Evolutionary conservation across 1,284 basidiomycete genomes (phyloP).

Genomic region (Heimioporus retisporus): DNA sequence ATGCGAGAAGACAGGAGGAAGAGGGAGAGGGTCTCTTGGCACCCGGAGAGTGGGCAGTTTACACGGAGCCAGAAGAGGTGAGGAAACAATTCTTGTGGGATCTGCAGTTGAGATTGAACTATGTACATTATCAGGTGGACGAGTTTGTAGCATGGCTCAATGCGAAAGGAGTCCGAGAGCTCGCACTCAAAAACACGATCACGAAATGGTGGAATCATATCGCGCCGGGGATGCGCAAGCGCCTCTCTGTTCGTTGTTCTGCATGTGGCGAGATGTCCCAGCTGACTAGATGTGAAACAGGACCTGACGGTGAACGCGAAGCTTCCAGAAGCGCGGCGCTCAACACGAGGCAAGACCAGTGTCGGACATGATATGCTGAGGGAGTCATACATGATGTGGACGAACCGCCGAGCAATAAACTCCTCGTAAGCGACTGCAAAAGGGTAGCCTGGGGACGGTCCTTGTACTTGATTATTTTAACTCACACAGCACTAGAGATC

Average conservation of each 20-base stretch:
- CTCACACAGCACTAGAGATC: conserved; percentile 30
- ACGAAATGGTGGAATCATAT: conserved; percentile 91
- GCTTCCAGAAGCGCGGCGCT: conserved; percentile 81
- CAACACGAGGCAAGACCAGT: conserved; percentile 71
- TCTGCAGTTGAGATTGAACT: conserved; percentile 22
- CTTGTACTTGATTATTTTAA: conserved; percentile 12
- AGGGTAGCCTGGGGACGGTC: neutral
- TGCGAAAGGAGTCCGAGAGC: conserved; percentile 89
- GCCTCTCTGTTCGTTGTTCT: conserved; percentile 66
- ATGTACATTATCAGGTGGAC: conserved; percentile 66
- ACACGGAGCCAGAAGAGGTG: conserved; percentile 90
- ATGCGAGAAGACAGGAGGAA: conserved; percentile 73
- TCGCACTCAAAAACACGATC: conserved; percentile 83
- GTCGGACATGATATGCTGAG: conserved; percentile 70
- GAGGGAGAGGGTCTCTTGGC: conserved; percentile 82
- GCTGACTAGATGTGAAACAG: conserved; percentile 48
- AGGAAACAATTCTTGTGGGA: conserved; percentile 5
- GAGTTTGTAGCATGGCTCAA: conserved; percentile 93
- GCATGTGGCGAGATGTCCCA: neutral
- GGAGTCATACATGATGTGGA: conserved; percentile 88
- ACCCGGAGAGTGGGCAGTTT: conserved; percentile 90
- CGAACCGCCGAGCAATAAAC: conserved; percentile 74
- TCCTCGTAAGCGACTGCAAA: conserved; percentile 26
- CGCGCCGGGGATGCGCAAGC: conserved; percentile 82
- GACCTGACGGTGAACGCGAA: conserved; percentile 74